Evolutionary conservation across 2,329 filamentous ascomycete genomes (phyloP), one percentile per base, ranked within the genome.

Genomic region (Chalara sp.): DNA sequence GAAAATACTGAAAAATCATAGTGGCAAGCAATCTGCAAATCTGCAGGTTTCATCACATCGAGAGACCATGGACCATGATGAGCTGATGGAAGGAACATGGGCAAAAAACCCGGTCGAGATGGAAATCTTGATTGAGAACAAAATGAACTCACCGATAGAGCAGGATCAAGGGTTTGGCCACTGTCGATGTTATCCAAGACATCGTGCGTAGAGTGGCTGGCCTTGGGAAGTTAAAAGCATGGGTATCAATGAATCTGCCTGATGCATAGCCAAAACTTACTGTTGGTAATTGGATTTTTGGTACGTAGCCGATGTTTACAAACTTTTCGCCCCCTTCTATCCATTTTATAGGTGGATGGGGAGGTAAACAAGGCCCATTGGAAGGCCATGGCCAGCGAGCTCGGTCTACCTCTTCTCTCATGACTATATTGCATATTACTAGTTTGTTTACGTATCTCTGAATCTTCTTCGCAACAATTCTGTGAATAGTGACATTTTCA

Each of bases 311-410:
- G 54, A 56, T 62, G 56, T 61, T 61, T 58, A 61, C 56, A 52
- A 49, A 54, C 49, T 53, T 53, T 35, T 37, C 48, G 21, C 21
- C 21, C 21, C 21, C 21, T 21, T 21, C 21, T 21, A 21, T 21
- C 21, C 21, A 21, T 21, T 53, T 56, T 42, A 51, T 46, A 56
- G 49, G 50, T 53, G 48, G 47, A 46, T 43, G 10, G 44, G 41
- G 40, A 51, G 52, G 53, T 62, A 60, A 63, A 63, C 61, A 62
- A 58, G 61, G 54, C 60, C 61, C 46, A 44, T 49, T 51, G 49
- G 45, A 32, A 37, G 60, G 51, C 61, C 61, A 10, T 31, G 46
- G 33, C 35, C 32, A 41, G 21, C 46, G 35, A 40, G 45, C 35
- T 10, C 2, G 13, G 10, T 11, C 13, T 11, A 11, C 10, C 10